A percentile compares a stretch with the other conserved stretches of the same genome.
phyloP scores from a whole-genome alignment of 179 eudicot species.

The Monotropa hypopitys region DNA sequence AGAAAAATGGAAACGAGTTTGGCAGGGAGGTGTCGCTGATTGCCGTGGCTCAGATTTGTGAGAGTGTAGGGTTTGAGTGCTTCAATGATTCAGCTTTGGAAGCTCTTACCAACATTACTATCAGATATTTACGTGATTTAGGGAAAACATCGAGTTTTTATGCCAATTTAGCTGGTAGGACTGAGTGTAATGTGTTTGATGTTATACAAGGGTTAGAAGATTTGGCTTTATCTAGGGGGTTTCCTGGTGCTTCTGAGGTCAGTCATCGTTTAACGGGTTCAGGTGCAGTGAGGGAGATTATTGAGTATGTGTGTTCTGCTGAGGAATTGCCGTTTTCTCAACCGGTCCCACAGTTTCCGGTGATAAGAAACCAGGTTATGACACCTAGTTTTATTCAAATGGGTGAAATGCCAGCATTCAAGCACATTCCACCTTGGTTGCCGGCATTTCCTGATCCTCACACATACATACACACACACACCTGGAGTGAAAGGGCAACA shows the following conservation, averaged over 20 bases:
- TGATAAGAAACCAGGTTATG: conserved; percentile 17
- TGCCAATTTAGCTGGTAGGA: conserved; percentile 57
- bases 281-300: conserved; percentile 40
- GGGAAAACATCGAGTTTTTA: conserved; percentile 38
- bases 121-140: conserved; percentile 40
- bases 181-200: conserved; percentile 60
- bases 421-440: conserved; percentile 67
- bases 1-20: conserved; percentile 22
- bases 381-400: conserved; percentile 52
- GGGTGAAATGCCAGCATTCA: conserved; percentile 36
- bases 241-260: conserved; percentile 41
- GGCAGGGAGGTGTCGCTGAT: conserved; percentile 42
- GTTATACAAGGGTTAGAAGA: conserved; percentile 57
- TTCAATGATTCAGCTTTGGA: conserved; percentile 58
- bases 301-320: conserved; percentile 33
- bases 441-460: conserved; percentile 82
- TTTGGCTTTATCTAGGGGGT: conserved; percentile 38
- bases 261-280: conserved; percentile 28
- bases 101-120: conserved; percentile 43
- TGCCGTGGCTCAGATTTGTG: conserved; percentile 63
- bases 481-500: conserved; percentile 50
- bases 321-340: conserved; percentile 61
- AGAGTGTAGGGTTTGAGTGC: conserved; percentile 51
- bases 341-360: conserved; percentile 51
- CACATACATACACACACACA: conserved; percentile 47